A percentile compares a stretch with the other conserved stretches of the same genome.
phyloP scores from a whole-genome alignment of 129 eudicot species.

The Pseudognaphalium luteoalbum region DNA sequence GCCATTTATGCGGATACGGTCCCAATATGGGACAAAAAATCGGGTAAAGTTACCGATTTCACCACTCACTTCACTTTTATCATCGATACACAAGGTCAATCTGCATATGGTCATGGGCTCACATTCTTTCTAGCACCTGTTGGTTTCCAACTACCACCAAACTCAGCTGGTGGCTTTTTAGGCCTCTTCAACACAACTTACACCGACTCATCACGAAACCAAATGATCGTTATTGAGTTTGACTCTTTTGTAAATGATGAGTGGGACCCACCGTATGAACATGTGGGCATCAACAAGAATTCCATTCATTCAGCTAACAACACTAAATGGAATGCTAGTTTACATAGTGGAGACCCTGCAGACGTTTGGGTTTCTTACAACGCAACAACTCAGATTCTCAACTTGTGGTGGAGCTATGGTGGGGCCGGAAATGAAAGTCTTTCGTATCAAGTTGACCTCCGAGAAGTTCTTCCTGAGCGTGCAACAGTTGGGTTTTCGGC shows the following conservation, averaged over 20 bases:
- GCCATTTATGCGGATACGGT: constrained; percentile 38
- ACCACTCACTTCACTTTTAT: constrained; percentile 46
- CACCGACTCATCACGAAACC: constrained; percentile 32
- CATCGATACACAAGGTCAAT: constrained; percentile 24
- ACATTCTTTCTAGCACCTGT: constrained; percentile 54
- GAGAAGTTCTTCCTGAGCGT: constrained; percentile 38
- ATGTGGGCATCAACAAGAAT: constrained; percentile 54
- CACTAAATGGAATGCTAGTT: constrained; percentile 44
- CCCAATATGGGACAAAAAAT: constrained; percentile 40
- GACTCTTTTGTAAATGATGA: constrained; percentile 36
- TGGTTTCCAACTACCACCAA: constrained; percentile 48
- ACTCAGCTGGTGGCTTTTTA: constrained; percentile 54
- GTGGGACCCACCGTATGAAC: constrained; percentile 45
- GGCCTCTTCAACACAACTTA: constrained; percentile 47
- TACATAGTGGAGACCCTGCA: constrained; percentile 42
- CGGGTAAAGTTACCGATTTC: constrained; percentile 41
- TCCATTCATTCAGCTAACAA: constrained; percentile 34
- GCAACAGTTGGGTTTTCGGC: constrained; percentile 51
- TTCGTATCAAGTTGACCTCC: constrained; percentile 39
- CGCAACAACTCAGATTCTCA: constrained; percentile 34
- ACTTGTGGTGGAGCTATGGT: constrained; percentile 40
- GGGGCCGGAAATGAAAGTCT: constrained; percentile 26
- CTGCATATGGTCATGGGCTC: constrained; percentile 40
- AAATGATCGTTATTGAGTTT: constrained; percentile 50
- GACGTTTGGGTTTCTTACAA: constrained; percentile 48